Base-by-base conservation (phyloP, 495 filamentous ascomycete genomes). In the Cairneyella variabilis region DNA sequence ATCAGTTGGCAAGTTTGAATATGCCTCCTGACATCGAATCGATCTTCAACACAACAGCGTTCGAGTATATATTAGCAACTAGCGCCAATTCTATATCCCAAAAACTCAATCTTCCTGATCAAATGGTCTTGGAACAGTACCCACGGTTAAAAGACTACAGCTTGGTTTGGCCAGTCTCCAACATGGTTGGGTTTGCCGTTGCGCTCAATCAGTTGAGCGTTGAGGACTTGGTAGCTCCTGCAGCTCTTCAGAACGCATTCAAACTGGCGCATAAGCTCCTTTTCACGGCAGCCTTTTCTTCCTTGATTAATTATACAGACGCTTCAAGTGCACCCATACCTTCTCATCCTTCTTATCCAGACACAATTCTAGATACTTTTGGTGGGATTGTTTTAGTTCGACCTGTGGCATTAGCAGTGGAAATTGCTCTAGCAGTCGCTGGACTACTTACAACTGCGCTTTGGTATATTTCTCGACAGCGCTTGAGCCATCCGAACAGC, bases 401-500 rank as follows among this genome's bases (percentile, higher is more conserved):
- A 1, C 9, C 67, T 1, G 67, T 78, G 47, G 59, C 72, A 1
- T 58, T 67, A 7, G 37, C 70, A 3, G 61, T 76, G 0, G 73
- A 76, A 50, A 61, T 27, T 0, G 57, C 70, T 4, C 62, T 78
- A 1, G 64, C 52, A 4, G 10, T 69, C 0, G 67, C 71, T 0
- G 51, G 62, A 0, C 11, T 65, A 6, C 51, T 70, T 2, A 56
- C 62, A 0, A 37, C 51, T 0, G 36, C 32, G 0, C 50, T 76
- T 3, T 58, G 61, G n/a, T 47, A 54, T 17, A 11, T 58, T 17
- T 59, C 49, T 6, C 46, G 47, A 18, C 20, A 22, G 0, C 50
- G 61, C 8, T 26, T 26, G 5, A 57, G 56, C 4, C 53, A 60
- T 4, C 18, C 66, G 9, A 30, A 32, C 8, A 12, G 22, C 1